Conservation (phyloP, 2,329 filamentous ascomycete species). For the Xylariaceae sp. region DNA sequence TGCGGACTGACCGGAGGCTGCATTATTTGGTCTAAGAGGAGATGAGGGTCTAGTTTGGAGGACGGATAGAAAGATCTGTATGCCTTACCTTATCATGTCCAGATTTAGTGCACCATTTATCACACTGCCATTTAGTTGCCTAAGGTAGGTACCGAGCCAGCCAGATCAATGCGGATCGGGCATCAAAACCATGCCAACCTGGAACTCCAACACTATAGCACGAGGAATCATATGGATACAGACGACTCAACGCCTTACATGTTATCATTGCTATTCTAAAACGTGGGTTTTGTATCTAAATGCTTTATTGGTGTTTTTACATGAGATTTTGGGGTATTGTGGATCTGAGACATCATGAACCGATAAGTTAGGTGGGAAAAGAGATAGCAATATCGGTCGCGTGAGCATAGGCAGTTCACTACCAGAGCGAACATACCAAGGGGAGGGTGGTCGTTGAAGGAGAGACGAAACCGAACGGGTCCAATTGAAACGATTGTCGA, state of each 20-base stretch:
- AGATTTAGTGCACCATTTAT: no score
- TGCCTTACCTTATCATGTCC: no score
- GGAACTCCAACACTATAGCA: no score
- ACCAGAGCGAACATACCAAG: not conserved
- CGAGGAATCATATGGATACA: not conserved
- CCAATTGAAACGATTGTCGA: slow-evolving; percentile 12
- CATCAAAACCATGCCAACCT: no score
- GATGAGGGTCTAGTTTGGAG: no score
- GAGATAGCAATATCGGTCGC: not conserved
- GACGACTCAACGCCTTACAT: slow-evolving; percentile 2
- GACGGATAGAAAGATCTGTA: no score
- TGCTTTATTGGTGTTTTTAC: slow-evolving; percentile 13
- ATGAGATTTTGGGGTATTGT: not conserved
- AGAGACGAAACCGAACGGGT: not conserved
- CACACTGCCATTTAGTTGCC: no score
- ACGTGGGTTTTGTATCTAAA: slow-evolving; percentile 19
- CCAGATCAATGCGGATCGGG: no score
- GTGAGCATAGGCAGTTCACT: not conserved
- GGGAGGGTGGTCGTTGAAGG: not conserved
- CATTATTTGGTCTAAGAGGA: no score
- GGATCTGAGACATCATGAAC: slow-evolving; percentile 5
- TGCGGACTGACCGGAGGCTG: no score
- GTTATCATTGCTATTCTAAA: slow-evolving; percentile 19
- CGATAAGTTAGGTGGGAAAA: not conserved
- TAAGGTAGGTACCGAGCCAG: no score